Evolutionary conservation across 345 rosid genomes (phyloP).

Genomic region (Lenwebbia sp.): DNA sequence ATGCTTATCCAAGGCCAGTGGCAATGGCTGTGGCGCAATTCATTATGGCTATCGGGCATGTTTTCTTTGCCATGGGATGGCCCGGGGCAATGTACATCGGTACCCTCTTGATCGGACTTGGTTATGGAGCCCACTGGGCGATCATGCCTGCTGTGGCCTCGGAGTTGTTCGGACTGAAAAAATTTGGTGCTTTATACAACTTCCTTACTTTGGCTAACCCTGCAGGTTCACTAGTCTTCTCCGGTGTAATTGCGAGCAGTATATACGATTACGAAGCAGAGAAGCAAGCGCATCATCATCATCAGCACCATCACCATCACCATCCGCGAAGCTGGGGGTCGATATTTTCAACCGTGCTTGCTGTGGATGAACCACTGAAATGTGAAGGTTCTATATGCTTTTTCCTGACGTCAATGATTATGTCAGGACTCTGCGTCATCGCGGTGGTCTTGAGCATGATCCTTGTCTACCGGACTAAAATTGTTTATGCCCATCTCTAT

Average conservation of each 20-base stretch:
- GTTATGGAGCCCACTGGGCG: conserved; percentile 99
- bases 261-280: conserved; percentile 91
- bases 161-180: conserved; percentile 90
- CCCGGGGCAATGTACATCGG: conserved; percentile 88
- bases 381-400: conserved; percentile 82
- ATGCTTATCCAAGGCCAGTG: conserved; percentile 83
- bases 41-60: conserved; percentile 81
- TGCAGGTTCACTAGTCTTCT: conserved; percentile 88
- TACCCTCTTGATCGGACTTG: conserved; percentile 81
- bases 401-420: conserved; percentile 87
- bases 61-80: conserved; percentile 91
- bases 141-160: conserved; percentile 97
- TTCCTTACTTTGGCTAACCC: conserved; percentile 96
- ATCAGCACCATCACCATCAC: conserved; percentile 14
- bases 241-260: conserved; percentile 81
- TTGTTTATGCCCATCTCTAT: conserved; percentile 69
- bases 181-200: conserved; percentile 89
- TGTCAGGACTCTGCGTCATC: conserved; percentile 82
- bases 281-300: conserved; percentile 47
- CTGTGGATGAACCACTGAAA: conserved; percentile 38
- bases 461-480: conserved; percentile 83
- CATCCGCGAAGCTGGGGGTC: conserved; percentile 3
- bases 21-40: conserved; percentile 82
- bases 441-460: conserved; percentile 71
- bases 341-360: conserved; percentile 14